Conservation (phyloP, 306 rosid genomes). For the Trifolium dubium region DNA sequence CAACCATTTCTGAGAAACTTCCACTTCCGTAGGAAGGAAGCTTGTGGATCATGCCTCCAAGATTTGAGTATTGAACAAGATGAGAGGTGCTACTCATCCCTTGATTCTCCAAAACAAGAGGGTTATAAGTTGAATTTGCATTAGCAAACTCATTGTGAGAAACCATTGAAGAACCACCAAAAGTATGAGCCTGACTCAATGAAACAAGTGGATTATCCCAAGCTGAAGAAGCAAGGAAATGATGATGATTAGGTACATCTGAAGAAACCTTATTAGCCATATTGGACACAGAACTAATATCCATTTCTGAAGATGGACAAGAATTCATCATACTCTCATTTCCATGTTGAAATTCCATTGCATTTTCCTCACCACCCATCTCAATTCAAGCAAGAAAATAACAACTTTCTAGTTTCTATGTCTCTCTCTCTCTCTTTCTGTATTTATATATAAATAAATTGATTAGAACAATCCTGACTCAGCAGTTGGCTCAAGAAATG, state of each 20-base stretch:
- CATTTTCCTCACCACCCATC: constrained; percentile 78
- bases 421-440: constrained; percentile 28
- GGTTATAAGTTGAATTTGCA: constrained; percentile 54
- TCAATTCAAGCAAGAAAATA: constrained; percentile 44
- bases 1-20: constrained; percentile 75
- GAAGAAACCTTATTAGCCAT: constrained; percentile 71
- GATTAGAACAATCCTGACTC: constrained; percentile 45
- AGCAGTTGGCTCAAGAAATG: constrained; percentile 47
- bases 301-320: constrained; percentile 52
- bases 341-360: constrained; percentile 69
- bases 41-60: constrained; percentile 66
- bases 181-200: constrained; percentile 69
- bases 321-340: constrained; percentile 52
- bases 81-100: constrained; percentile 67
- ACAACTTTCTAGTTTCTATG: constrained; percentile 10
- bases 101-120: constrained; percentile 64
- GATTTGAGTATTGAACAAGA: constrained; percentile 76
- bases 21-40: constrained; percentile 76
- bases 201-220: constrained; percentile 91
- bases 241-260: constrained; percentile 48
- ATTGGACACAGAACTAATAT: constrained; percentile 57
- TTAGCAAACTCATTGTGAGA: constrained; percentile 65
- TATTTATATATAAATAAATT: constrained; percentile 36
- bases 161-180: constrained; percentile 74
- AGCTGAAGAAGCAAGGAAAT: constrained; percentile 72